Base-by-base conservation (phyloP, 371 early-diverging fungal genomes). In the Mortierella sp. region DNA sequence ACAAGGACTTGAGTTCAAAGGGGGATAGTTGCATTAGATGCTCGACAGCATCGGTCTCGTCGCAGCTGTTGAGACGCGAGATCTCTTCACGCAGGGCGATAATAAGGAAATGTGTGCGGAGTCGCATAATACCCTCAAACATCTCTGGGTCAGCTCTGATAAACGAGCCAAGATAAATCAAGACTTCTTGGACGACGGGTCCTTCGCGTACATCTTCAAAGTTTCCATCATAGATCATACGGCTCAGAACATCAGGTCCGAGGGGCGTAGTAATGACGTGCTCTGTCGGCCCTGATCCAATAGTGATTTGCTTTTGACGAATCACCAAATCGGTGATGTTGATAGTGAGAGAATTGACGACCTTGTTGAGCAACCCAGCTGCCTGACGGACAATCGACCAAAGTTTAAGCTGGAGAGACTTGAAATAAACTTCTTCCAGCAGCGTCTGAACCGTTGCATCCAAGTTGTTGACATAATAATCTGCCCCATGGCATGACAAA, bases 11-110 rank as follows among this genome's bases (percentile, higher is more conserved):
- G 82, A 95, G 84, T 70, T 95, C 95, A 76, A 88, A 95, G 0
- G 96, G 96, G 17, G 92, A 86, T 23, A 94, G 85, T 76, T 93
- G 91, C 93, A 95, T 93, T 74, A 96, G 77, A 45, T 87, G 86
- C 65, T 96, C 96, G 35, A 95, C 86, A 12, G 95, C 95, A 49
- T 92, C 93, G 29, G 91, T 92, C 73, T 95, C 95, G 65, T 92
- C 90, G 64, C 91, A 93, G 26, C 86, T 85, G 53, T 90, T 87
- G 69, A 91, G 83, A 23, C 93, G 89, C 28, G 91, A 88, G 54
- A 96, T 92, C 71, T 96, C 95, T 76, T 96, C 96, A 49, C 95
- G 87, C 68, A 96, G 84, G 0, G 95, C 95, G 79, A 94, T 92
- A 51, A 96, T 90, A 65, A 96, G 89, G 68, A 89, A 92, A 73